Evolutionary conservation across 2,329 filamentous ascomycete genomes (phyloP), one percentile per base, ranked within the genome.

Genomic region (Trichoderma koningii): DNA sequence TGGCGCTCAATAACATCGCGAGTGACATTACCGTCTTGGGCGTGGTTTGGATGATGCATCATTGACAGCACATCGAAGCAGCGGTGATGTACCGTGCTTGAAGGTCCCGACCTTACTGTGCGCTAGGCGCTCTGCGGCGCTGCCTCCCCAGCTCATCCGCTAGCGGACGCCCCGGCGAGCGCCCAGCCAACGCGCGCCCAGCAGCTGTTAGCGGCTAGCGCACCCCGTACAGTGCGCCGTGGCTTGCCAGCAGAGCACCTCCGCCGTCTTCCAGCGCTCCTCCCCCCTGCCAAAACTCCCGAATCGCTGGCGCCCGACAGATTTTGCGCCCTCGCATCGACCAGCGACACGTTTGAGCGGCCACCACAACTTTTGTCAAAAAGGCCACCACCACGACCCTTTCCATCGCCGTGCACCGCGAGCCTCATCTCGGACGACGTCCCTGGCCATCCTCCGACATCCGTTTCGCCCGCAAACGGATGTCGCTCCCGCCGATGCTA

Each of bases 401-500:
- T 75, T 77, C 60, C 74, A 77, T 77, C 76, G 66, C 63, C 66
- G 68, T 66, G 56, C 68, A 69, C 63, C 55, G 68, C 64, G 63
- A 70, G 55, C 68, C 72, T 67, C 72, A 74, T 76, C 74, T 76
- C 73, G 52, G 66, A 68, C 65, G 66, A 66, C 66, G 65, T 68
- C 65, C 63, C 64, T 70, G 65, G 65, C 69, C 65, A 67, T 57
- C 44, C 64, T 72, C 67, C 70, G 69, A 72, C 83, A 82, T 86
- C 81, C 82, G 83, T 86, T 88, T 87, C 82, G 75, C 73, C 78
- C 75, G 75, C 81, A 87, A 88, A 88, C 86, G 86, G 85, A 89
- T 89, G 86, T 88, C 85, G 85, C 84, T 77, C 79, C 81, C 79
- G 82, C 81, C 78, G 82, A 86, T 88, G 86, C 85, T 84, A 89